Base-by-base conservation (phyloP, 495 filamentous ascomycete species). In the Talaromyces liani region DNA sequence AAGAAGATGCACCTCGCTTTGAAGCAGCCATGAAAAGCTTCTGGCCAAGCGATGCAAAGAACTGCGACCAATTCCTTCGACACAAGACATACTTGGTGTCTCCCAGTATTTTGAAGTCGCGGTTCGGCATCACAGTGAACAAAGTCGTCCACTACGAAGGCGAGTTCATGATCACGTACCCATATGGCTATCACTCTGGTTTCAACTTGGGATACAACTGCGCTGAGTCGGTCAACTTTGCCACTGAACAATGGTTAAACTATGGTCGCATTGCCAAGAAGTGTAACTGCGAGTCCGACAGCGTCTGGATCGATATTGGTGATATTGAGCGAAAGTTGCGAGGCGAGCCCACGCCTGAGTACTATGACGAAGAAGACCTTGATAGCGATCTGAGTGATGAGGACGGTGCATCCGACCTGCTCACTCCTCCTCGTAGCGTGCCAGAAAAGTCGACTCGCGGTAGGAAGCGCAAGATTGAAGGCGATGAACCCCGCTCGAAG, bases 21-120 rank as follows among this genome's bases (percentile, higher is more conserved):
- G 94, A 98, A 75, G 86, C 88, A 8, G 93, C 91, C 55, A 98
- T 98, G 94, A 61, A 58, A 84, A 80, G 74, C 63, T 90, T 97
- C 60, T 98, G 92, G 91, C 91, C 93, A 3, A 89, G 87, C 29
- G 95, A 98, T 71, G 91, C 93, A n/a, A 98, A 97, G 75, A 92
- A 90, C 55, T 98, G 94, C 70, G 88, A 92, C 65, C 94, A 98
- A 67, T 98, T 98, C 71, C 83, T 98, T 7, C 90, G 94, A 29
- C 94, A 98, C 81, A 99, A 99, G 75, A 95, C 89, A 10, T 99
- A 96, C 73, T 82, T 99, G n/a, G 96, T 99, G 64, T 98, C 95
- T 0, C 94, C 94, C 3, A 85, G 88, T 25, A 82, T 93, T 56
- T 80, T 99, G 45, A 88, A 92, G 64, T 88, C 88, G 31, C 86